phyloP scores from a whole-genome alignment of 2,329 filamentous ascomycete species.

The Alternaria conjuncta region DNA sequence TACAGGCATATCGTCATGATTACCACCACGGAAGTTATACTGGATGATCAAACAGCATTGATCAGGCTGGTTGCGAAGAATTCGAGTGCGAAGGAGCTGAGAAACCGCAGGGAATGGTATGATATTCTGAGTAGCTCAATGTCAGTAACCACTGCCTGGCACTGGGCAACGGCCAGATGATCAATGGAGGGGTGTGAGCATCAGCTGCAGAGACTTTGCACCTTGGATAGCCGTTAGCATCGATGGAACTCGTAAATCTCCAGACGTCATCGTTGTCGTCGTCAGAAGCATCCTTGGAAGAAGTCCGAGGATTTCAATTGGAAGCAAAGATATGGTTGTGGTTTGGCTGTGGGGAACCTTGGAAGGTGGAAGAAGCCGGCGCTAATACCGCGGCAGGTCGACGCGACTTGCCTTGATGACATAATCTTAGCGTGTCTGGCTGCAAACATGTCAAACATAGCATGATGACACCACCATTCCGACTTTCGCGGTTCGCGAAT shows the following conservation, averaged over 20 bases:
- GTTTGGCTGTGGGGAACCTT: not conserved
- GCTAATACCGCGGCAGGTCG: constrained; percentile 1
- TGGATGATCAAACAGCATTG: not conserved
- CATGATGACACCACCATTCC: constrained; percentile 35
- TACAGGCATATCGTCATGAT: not conserved
- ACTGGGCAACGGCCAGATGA: not conserved
- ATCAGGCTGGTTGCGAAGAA: no score
- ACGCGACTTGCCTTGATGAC: not conserved
- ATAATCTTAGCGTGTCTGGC: constrained; percentile 6
- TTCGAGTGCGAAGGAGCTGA: not conserved
- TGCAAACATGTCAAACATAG: constrained; percentile 34
- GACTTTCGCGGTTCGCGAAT: constrained; percentile 13
- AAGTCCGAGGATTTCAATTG: not conserved
- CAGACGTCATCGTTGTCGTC: not conserved
- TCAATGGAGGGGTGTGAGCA: not conserved
- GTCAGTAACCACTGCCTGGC: not conserved
- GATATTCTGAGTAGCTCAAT: not conserved
- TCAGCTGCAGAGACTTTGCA: not conserved
- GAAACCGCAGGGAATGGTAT: not conserved
- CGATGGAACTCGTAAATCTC: not conserved
- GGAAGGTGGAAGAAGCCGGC: not conserved
- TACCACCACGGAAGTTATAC: not conserved
- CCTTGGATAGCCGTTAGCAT: not conserved
- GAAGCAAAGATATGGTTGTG: constrained; percentile 2
- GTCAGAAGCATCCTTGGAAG: not conserved